Base-by-base conservation (phyloP, 345 rosid species). In the Salix suchowensis region DNA sequence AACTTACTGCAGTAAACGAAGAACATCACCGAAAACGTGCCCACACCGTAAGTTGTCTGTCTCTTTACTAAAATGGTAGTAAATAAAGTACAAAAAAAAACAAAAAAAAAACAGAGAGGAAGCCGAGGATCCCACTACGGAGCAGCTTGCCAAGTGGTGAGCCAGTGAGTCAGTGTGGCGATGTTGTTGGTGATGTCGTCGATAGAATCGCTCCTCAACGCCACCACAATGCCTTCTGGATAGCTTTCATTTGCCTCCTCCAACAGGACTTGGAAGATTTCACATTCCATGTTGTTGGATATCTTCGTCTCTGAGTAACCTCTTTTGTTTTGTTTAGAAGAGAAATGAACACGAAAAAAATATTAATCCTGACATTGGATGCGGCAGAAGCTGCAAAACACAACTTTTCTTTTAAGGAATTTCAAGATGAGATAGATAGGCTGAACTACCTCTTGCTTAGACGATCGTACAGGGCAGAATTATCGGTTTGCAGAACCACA, bases 221-320 rank as follows among this genome's bases (percentile, higher is more conserved):
- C 85, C 54, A 72, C 65, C 66, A 96, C 92, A 66, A 85, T 88
- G n/a, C 84, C 87, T 54, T 86, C 92, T 6, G 77, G 24, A 67
- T 95, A 95, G 81, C 97, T 91, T 8, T 93, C 96, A 28, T 72
- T 84, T 1, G 98, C 97, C 86, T 95, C 98, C 82, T 95, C 97
- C 44, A 93, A 85, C 77, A 91, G 46, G 21, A 91, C 85, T 87
- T 87, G 92, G 61, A 89, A 93, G 68, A 91, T 91, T 76, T 94
- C 97, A 42, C 98, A 91, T 44, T 93, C 93, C 15, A 95, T 73
- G 70, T 96, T 96, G 92, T 93, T 93, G 0, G 87, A 80, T 39
- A 91, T 89, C 91, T 93, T 93, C 14, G 81, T 71, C 75, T 88
- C 88, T 0, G 94, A 71, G 55, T 93, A 93, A 6, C 94, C 96